Evolutionary conservation across 306 rosid genomes (phyloP).

Genomic region (Cucumis melo): DNA sequence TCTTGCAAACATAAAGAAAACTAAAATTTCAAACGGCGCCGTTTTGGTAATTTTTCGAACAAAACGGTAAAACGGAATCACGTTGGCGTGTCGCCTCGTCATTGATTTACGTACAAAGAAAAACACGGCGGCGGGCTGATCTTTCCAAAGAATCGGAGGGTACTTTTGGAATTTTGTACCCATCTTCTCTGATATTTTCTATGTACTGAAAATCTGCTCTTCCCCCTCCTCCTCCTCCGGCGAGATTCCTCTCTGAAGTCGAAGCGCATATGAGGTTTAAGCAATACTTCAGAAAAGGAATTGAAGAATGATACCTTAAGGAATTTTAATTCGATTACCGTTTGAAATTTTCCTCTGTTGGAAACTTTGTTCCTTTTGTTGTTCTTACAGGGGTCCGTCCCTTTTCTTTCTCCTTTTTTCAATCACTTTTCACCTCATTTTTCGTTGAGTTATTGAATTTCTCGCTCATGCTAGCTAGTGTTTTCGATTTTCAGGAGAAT

Average conservation of each 20-base stretch:
- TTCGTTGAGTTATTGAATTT: not conserved
- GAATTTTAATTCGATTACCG: not conserved
- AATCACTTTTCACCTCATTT: not conserved
- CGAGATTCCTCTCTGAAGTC: not conserved
- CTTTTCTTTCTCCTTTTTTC: not conserved
- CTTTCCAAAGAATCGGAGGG: not conserved
- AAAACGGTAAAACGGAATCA: not conserved
- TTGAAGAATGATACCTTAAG: not conserved
- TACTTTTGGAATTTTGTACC: not conserved
- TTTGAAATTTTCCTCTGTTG: not conserved
- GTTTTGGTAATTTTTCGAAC: not conserved
- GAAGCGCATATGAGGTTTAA: not conserved
- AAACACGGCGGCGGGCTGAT: not conserved
- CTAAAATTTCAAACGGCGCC: no score
- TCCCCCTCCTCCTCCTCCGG: not conserved
- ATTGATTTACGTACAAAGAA: conserved; percentile 1
- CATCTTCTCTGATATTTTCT: not conserved
- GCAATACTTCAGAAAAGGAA: not conserved
- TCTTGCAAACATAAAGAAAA: no score
- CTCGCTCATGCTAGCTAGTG: not conserved
- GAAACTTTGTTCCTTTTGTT: not conserved
- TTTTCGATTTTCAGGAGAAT: conserved; percentile 9
- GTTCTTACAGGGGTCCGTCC: not conserved
- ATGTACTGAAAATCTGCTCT: not conserved
- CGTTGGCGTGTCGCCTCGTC: conserved; percentile 14